Base-by-base conservation (phyloP, 306 rosid genomes). In the Cucurbita moschata region DNA sequence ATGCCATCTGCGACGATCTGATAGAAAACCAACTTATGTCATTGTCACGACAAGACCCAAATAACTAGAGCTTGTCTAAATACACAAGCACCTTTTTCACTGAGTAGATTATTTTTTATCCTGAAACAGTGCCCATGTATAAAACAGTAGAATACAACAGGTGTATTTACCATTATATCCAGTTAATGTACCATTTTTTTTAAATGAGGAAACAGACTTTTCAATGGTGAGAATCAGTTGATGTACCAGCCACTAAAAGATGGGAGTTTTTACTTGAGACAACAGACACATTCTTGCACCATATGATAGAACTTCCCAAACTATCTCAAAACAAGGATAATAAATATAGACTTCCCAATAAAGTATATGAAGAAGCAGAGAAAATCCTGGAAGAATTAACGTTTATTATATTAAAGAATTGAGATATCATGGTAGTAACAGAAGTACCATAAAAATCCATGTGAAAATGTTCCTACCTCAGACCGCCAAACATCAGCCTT, bases 381-480 rank as follows among this genome's bases (percentile, higher is more conserved):
- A 67, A 67, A 43, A 13, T 67, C 19, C 73, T 23, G 42, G 52
- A 46, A 13, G 5, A 67, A 13, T 67, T 5, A 13, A 67, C 16
- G 19, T 14, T 30, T 30, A 30, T 30, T 67, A 67, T 67, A 46
- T 19, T 4, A 3, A 67, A 67, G 40, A 67, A 67, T 37, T 67
- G 40, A 21, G 3, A 43, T 7, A 4, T 46, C 23, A 51, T 12
- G 18, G 35, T 37, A 50, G 37, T 37, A 37, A 52, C 50, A 50
- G 35, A 72, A 35, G 51, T 53, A 72, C 38, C 50, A n/a, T 16
- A 55, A 57, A 40, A 56, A 47, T 73, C 21, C 62, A n/a, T 54
- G 8, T 42, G 57, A 83, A 78, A 79, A 9, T 76, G 70, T 61
- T 82, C 44, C 63, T 73, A 94, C 97, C 99, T 89, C 86, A 52